Conservation (phyloP, 2,329 filamentous ascomycete species). For the Bipolaris oryzae region DNA sequence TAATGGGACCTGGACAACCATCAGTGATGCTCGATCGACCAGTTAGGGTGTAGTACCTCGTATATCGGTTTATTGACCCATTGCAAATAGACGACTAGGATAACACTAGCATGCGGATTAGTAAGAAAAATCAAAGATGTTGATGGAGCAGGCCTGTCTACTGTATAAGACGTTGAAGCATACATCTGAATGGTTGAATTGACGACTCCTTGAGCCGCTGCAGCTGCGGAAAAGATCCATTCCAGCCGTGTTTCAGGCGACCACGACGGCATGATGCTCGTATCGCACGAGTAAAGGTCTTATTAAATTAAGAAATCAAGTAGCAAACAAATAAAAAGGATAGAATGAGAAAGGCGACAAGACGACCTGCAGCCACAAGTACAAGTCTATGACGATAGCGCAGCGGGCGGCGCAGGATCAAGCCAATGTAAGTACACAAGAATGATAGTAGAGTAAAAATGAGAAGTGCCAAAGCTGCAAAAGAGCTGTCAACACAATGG, state of each 20-base stretch:
- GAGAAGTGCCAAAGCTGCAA: neutral
- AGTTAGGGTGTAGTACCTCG: neutral
- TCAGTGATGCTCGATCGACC: neutral
- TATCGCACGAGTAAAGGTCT: neutral
- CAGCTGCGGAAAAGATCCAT: constrained; percentile 23
- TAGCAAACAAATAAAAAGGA: neutral
- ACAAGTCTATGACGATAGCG: neutral
- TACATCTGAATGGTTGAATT: constrained; percentile 25
- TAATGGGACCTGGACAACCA: constrained; percentile 14
- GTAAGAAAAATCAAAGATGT: neutral
- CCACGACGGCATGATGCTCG: constrained; percentile 3
- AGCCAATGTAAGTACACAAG: neutral
- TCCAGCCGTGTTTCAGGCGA: constrained; percentile 16
- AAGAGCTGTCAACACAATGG: neutral
- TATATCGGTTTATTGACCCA: constrained; percentile 29
- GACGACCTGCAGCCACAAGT: neutral
- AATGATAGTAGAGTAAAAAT: neutral
- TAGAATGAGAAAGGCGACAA: no score
- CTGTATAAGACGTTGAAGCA: neutral
- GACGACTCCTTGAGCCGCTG: constrained; percentile 18
- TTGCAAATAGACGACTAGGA: constrained; percentile 23
- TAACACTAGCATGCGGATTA: constrained; percentile 5
- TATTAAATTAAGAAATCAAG: neutral
- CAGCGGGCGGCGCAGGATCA: neutral
- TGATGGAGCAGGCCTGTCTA: neutral